These are phyloP conservation scores for Metschnikowia colocasiae DNA, from an alignment of 805 yeast genomes.

Conservation along the genomic window DNA sequence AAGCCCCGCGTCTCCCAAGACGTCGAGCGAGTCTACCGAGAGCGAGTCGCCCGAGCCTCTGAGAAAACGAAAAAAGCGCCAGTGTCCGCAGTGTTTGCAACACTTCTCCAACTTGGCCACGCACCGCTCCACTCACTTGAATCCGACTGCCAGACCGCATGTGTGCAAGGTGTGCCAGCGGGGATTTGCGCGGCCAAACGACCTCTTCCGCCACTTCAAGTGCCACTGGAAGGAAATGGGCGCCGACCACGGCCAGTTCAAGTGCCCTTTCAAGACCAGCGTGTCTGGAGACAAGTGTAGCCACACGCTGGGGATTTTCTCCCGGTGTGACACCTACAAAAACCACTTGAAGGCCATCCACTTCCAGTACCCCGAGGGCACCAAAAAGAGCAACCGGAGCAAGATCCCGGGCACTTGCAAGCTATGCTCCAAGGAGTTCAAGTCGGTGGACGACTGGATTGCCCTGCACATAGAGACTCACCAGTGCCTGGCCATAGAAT, in stretches of 20 bases:
- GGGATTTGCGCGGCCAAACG: conserved; percentile 87
- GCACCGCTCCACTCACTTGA: conserved; percentile 73
- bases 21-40: neutral
- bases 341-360: conserved; percentile 89
- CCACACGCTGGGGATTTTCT: conserved; percentile 80
- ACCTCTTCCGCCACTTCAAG: conserved; percentile 78
- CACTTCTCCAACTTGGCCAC: conserved; percentile 79
- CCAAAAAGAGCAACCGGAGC: conserved; percentile 70
- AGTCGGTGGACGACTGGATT: conserved; percentile 78
- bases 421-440: conserved; percentile 65
- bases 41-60: conserved; percentile 16
- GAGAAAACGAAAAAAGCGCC: conserved; percentile 60
- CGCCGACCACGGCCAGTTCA: conserved; percentile 61
- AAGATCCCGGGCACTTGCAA: conserved; percentile 72
- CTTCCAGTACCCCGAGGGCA: conserved; percentile 83
- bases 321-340: conserved; percentile 87
- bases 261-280: conserved; percentile 66
- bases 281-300: conserved; percentile 44
- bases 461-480: conserved; percentile 61
- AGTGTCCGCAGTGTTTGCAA: conserved; percentile 66
- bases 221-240: conserved; percentile 80
- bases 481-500: conserved; percentile 26
- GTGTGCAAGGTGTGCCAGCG: conserved; percentile 73
- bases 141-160: conserved; percentile 71
- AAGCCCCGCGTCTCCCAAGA: conserved; percentile 1